These are phyloP conservation scores for Russula dissimulans DNA, from an alignment of 768 basidiomycete species.

Conservation along the genomic window DNA sequence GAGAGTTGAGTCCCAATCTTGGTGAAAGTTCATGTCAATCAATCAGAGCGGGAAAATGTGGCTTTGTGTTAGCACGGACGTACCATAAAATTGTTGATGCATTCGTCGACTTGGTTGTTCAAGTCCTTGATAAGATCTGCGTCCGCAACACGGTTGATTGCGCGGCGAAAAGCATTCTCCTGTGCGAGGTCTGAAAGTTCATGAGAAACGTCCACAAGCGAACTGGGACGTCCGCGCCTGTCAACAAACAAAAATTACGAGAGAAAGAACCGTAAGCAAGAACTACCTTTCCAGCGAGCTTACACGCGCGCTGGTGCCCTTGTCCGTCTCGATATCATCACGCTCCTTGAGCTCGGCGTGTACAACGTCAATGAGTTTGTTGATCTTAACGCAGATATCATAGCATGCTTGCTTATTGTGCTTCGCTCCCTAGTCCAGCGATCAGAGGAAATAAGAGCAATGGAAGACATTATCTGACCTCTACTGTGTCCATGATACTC, in stretches of 20 bases:
- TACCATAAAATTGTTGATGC: conserved; percentile 1
- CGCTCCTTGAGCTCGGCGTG: conserved; percentile 3
- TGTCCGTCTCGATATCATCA: conserved; percentile 2
- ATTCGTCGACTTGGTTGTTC: conserved; percentile 5
- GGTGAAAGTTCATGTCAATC: background rate
- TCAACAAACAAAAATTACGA: background rate
- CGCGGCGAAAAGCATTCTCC: conserved; percentile 12
- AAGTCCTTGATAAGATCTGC: conserved; percentile 7
- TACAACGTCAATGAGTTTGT: conserved; percentile 4
- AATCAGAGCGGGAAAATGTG: background rate
- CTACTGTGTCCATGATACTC: conserved; percentile 7
- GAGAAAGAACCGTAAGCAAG: background rate
- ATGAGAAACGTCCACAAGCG: conserved; percentile 3
- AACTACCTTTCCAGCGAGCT: conserved; percentile 1
- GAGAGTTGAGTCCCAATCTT: conserved; percentile 11
- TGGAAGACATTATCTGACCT: background rate
- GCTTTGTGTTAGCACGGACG: background rate
- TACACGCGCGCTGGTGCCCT: background rate
- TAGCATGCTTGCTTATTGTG: conserved; percentile 18
- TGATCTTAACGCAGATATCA: conserved; percentile 7
- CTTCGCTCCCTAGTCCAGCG: conserved; percentile 2
- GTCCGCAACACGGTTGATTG: conserved; percentile 9
- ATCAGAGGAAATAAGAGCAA: background rate
- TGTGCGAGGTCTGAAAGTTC: conserved; percentile 9
- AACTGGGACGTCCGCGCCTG: background rate